phyloP scores from a whole-genome alignment of 257 asterid species.

The Penstemon davidsonii region DNA sequence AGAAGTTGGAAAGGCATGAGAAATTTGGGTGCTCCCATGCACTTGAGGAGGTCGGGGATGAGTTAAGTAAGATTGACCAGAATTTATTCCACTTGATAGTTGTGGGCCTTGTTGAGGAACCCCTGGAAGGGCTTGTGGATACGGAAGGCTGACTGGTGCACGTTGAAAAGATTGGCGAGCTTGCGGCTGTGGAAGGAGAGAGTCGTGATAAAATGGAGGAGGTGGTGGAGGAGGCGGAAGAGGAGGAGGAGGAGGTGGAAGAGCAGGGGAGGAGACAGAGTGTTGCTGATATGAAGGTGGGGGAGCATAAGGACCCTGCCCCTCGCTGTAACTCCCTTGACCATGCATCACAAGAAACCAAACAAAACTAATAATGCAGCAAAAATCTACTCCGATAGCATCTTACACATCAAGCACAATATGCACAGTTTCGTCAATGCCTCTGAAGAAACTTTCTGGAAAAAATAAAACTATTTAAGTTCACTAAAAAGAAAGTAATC shows the following conservation, averaged over 20 bases:
- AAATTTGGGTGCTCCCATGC: conserved; percentile 42
- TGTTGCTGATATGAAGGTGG: conserved; percentile 48
- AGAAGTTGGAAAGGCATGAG: conserved; percentile 39
- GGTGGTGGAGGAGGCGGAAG: conserved; percentile 35
- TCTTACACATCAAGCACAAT: conserved; percentile 18
- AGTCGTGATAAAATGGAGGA: conserved; percentile 36
- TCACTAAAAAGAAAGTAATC: neutral
- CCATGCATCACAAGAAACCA: conserved; percentile 55
- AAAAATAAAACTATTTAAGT: conserved; percentile 15
- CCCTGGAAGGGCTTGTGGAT: conserved; percentile 37
- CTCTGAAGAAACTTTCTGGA: conserved; percentile 26
- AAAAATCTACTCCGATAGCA: conserved; percentile 18
- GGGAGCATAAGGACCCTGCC: conserved; percentile 47
- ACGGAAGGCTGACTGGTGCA: conserved; percentile 35
- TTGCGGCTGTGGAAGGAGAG: conserved; percentile 37
- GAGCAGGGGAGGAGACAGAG: conserved; percentile 36
- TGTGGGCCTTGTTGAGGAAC: conserved; percentile 39
- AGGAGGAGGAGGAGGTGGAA: neutral
- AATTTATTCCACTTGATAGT: conserved; percentile 39
- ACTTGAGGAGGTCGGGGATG: conserved; percentile 43
- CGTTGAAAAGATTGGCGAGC: conserved; percentile 35
- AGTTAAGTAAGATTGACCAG: conserved; percentile 44
- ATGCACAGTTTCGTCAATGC: neutral
- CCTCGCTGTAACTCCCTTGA: conserved; percentile 50
- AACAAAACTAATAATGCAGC: conserved; percentile 27